Conservation (phyloP, 2,329 filamentous ascomycete species). For the Colletotrichum cordylinicola region DNA sequence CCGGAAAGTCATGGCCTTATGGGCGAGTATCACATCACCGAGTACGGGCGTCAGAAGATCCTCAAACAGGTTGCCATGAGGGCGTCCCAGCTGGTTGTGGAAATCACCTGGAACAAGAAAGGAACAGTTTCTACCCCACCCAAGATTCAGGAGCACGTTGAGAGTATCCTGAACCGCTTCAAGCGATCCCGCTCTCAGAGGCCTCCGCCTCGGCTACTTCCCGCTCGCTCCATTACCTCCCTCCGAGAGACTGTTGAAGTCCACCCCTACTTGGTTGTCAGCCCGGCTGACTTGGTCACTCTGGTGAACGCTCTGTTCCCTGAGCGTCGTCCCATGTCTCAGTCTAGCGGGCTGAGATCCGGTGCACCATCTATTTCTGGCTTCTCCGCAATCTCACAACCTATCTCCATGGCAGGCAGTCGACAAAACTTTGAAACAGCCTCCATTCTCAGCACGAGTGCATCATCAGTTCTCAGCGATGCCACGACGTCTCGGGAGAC, state of each 20-base stretch:
- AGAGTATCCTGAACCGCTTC: slow-evolving; percentile 73
- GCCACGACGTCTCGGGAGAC: slow-evolving; percentile 70
- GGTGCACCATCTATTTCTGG: slow-evolving; percentile 72
- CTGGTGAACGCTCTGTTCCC: slow-evolving; percentile 86
- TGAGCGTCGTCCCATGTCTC: slow-evolving; percentile 70
- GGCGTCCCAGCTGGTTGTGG: slow-evolving; percentile 79
- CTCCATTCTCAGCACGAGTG: slow-evolving; percentile 75
- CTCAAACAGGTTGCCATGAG: slow-evolving; percentile 80
- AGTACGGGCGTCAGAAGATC: slow-evolving; percentile 85
- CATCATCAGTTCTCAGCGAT: slow-evolving; percentile 76
- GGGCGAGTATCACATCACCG: slow-evolving; percentile 89
- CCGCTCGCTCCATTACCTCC: slow-evolving; percentile 74
- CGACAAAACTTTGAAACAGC: slow-evolving; percentile 68
- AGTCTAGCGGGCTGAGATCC: slow-evolving; percentile 67
- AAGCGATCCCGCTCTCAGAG: slow-evolving; percentile 55
- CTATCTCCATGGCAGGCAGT: slow-evolving; percentile 64
- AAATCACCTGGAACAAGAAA: slow-evolving; percentile 75
- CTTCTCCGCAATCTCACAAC: slow-evolving; percentile 72
- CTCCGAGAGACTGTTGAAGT: slow-evolving; percentile 79
- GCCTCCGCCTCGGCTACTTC: slow-evolving; percentile 65
- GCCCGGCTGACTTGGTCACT: slow-evolving; percentile 79
- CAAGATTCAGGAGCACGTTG: slow-evolving; percentile 71
- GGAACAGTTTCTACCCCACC: slow-evolving; percentile 66
- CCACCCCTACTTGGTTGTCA: slow-evolving; percentile 80
- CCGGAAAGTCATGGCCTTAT: slow-evolving; percentile 84